phyloP scores from a whole-genome alignment of 176 grass and related monocot genomes.

The Oryza coarctata region DNA sequence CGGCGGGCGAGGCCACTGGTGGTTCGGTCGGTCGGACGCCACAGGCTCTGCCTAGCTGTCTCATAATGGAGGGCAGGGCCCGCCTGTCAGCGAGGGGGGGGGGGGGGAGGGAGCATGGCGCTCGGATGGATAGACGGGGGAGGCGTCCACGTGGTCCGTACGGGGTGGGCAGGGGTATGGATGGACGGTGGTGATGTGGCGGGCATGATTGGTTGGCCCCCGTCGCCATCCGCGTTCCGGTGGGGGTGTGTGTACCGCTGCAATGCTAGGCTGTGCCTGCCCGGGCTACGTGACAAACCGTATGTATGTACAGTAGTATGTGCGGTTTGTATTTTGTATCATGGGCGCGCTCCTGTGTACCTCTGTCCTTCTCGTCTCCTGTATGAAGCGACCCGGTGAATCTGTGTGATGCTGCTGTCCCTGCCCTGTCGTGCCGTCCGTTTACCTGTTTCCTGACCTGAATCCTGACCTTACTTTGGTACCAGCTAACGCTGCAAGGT shows the following conservation, averaged over 20 bases:
- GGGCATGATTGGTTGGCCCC: conserved; percentile 24
- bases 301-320: conserved; percentile 3
- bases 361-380: not conserved
- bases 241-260: not conserved
- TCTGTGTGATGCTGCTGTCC: not conserved
- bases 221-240: conserved; percentile 33
- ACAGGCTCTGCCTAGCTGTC: not conserved
- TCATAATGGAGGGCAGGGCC: conserved; percentile 12
- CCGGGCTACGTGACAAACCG: conserved; percentile 36
- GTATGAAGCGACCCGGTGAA: not conserved
- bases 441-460: not conserved
- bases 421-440: not conserved
- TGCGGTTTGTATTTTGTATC: conserved; percentile 17
- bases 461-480: not conserved
- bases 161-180: conserved; percentile 15
- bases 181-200: conserved; percentile 33
- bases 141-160: conserved; percentile 42
- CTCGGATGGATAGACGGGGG: not conserved
- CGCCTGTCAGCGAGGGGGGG: not conserved
- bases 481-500: not conserved
- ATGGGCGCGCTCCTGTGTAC: not conserved
- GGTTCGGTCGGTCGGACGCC: not conserved
- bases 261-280: conserved; percentile 1
- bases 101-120: no score
- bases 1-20: not conserved